Evolutionary conservation across 768 basidiomycete genomes (phyloP).

Genomic region (Mycena kentingensis): DNA sequence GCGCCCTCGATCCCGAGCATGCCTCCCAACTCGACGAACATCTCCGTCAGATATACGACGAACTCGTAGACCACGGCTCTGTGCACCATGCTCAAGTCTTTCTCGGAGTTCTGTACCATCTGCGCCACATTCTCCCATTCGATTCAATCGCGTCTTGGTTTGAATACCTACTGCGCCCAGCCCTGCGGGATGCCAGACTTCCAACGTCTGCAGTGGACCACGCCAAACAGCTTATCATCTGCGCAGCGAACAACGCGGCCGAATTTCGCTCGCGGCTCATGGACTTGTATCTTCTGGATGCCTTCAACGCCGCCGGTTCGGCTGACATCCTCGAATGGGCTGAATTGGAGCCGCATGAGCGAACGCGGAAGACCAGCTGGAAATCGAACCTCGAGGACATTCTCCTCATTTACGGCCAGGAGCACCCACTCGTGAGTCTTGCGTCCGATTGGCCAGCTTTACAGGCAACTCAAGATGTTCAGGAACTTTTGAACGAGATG

Average conservation of each 20-base stretch:
- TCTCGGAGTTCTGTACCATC: constrained; percentile 63
- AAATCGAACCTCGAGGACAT: constrained; percentile 79
- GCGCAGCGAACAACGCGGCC: constrained; percentile 58
- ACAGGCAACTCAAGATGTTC: constrained; percentile 13
- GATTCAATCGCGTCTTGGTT: constrained; percentile 78
- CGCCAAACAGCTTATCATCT: constrained; percentile 73
- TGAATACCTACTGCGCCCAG: constrained; percentile 75
- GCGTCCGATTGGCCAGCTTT: constrained; percentile 1
- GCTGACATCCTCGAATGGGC: constrained; percentile 78
- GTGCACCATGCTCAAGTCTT: constrained; percentile 66
- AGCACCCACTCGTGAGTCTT: constrained; percentile 60
- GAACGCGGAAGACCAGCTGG: constrained; percentile 64
- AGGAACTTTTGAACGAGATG: constrained; percentile 75
- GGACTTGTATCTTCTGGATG: constrained; percentile 77
- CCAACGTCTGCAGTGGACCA: constrained; percentile 57
- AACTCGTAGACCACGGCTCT: constrained; percentile 64
- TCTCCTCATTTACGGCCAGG: constrained; percentile 63
- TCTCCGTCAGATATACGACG: constrained; percentile 62
- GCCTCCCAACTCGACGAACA: constrained; percentile 64
- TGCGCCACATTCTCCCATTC: constrained; percentile 61
- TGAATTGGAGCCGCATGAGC: constrained; percentile 60
- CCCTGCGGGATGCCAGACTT: constrained; percentile 73
- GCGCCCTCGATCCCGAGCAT: constrained; percentile 47
- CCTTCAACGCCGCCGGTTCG: constrained; percentile 72
- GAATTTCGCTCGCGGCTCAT: constrained; percentile 71